Evolutionary conservation across 169 alveolate species (phyloP).

Genomic region (Plasmodium knowlesi): DNA sequence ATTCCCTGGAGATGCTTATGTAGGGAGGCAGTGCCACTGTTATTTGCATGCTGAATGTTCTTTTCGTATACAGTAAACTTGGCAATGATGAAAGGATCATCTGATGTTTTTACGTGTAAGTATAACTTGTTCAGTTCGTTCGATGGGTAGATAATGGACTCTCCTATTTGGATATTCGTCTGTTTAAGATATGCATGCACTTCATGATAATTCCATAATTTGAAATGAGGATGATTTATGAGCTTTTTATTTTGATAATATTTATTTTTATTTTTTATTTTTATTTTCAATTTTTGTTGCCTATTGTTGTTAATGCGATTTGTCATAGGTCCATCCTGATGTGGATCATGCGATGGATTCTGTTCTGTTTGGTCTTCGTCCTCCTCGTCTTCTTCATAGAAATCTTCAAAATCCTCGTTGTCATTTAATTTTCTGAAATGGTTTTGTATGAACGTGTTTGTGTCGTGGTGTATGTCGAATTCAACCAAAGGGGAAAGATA

Average conservation of each 20-base stretch:
- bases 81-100: slow-evolving; percentile 82
- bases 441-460: slow-evolving; percentile 21
- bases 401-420: slow-evolving; percentile 51
- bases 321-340: neutral
- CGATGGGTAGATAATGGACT: slow-evolving; percentile 85
- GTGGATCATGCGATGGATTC: neutral
- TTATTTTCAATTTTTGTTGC: neutral
- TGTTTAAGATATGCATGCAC: slow-evolving; percentile 55
- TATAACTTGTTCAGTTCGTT: slow-evolving; percentile 80
- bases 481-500: slow-evolving; percentile 45
- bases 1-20: slow-evolving; percentile 79
- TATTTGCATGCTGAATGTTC: slow-evolving; percentile 80
- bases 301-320: neutral
- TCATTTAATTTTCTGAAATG: slow-evolving; percentile 67
- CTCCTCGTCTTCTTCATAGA: slow-evolving; percentile 29
- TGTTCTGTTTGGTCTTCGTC: neutral
- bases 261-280: slow-evolving; percentile 58
- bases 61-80: slow-evolving; percentile 81
- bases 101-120: slow-evolving; percentile 84
- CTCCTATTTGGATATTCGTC: slow-evolving; percentile 80
- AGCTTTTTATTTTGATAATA: slow-evolving; percentile 53
- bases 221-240: slow-evolving; percentile 46
- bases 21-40: slow-evolving; percentile 27
- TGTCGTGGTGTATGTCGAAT: slow-evolving; percentile 35
- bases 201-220: slow-evolving; percentile 54